phyloP scores from a whole-genome alignment of 345 rosid genomes.

The Eucalyptus rudis region DNA sequence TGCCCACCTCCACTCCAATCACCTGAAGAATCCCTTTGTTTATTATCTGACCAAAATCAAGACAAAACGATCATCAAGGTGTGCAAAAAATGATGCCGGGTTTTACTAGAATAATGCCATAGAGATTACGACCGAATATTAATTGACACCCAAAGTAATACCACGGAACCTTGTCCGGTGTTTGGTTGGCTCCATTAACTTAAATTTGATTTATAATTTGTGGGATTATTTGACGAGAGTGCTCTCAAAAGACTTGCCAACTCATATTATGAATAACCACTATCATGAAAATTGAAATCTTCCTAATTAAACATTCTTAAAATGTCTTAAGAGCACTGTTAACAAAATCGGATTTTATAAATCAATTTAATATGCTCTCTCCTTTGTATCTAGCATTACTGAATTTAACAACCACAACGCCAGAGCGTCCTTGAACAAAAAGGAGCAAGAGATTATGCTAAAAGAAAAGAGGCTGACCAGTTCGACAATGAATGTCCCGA shows the following conservation, averaged over 20 bases:
- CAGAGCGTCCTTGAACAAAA: not conserved
- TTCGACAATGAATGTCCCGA: constrained; percentile 61
- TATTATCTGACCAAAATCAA: constrained; percentile 33
- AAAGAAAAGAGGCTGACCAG: constrained; percentile 20
- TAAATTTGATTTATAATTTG: not conserved
- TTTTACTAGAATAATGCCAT: not conserved
- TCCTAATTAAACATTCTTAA: not conserved
- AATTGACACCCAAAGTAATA: not conserved
- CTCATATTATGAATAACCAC: not conserved
- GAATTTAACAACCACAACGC: not conserved
- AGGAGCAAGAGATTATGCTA: not conserved
- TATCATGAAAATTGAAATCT: not conserved
- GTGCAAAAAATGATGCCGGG: not conserved
- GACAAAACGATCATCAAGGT: not conserved
- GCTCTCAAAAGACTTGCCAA: not conserved
- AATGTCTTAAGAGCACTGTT: not conserved
- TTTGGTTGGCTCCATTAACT: not conserved
- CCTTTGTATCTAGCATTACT: not conserved
- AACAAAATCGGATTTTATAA: not conserved
- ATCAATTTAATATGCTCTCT: too few species aligned
- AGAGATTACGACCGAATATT: not conserved
- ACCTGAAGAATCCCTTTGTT: constrained; percentile 63
- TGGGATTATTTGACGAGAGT: not conserved
- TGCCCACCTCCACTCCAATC: constrained; percentile 75
- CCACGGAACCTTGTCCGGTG: not conserved